phyloP scores from a whole-genome alignment of 495 filamentous ascomycete species.

The Mycothermus thermophilus region DNA sequence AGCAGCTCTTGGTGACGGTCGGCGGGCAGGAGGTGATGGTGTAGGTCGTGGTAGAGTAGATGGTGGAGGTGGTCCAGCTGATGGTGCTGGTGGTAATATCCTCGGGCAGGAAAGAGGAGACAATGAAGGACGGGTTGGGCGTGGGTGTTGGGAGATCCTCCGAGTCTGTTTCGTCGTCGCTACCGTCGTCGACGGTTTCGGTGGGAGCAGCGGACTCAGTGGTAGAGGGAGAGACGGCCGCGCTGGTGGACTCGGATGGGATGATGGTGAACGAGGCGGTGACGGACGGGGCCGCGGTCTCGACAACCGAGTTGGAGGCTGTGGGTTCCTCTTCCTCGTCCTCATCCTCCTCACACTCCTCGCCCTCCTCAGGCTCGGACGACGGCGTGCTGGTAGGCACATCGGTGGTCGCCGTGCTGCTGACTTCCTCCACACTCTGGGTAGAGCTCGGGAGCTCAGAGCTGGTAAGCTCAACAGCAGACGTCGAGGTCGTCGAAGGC shows the following conservation, averaged over 20 bases:
- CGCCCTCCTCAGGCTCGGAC: too few relatives aligned
- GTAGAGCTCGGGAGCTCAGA: too few relatives aligned
- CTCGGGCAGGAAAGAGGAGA: conserved; percentile 30
- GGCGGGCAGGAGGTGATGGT: conserved; percentile 45
- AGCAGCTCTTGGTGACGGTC: conserved; percentile 44
- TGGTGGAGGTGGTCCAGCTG: conserved; percentile 29
- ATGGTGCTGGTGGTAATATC: conserved; percentile 28
- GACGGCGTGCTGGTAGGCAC: conserved; percentile 1
- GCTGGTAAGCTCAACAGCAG: not conserved
- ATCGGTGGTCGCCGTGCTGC: conserved; percentile 1
- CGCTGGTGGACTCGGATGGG: too few relatives aligned
- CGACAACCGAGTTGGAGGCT: not conserved
- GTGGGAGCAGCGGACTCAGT: conserved; percentile 2
- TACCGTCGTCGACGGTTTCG: conserved; percentile 2
- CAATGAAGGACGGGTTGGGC: too few relatives aligned
- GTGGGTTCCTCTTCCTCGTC: conserved; percentile 1
- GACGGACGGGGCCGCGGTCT: too few relatives aligned
- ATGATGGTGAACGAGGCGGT: too few relatives aligned
- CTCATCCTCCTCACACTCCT: conserved; percentile 8
- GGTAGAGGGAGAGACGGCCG: not conserved
- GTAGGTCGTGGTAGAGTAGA: conserved; percentile 40
- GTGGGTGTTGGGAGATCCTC: not conserved
- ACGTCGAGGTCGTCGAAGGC: conserved; percentile 2
- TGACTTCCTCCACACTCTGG: too few relatives aligned
- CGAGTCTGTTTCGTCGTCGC: not conserved